A percentile compares a stretch with the other conserved stretches of the same genome.
Conservation (phyloP, 805 yeast species). For the Teunomyces funiuensis region DNA sequence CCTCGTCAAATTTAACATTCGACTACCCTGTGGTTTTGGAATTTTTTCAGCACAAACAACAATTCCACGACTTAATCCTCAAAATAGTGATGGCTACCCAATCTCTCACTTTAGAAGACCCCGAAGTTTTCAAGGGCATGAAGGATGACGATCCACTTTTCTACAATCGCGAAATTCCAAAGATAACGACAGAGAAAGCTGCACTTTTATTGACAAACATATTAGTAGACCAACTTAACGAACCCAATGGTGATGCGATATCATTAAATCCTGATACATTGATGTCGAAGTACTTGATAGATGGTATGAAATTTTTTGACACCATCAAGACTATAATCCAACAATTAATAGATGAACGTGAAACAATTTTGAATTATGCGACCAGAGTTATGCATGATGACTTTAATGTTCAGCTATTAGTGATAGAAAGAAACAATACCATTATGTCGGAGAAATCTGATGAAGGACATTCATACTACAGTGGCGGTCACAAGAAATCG, state of each 20-base stretch:
- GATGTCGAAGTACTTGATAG: constrained; percentile 37
- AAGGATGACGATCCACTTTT: constrained; percentile 52
- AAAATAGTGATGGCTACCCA: constrained; percentile 68
- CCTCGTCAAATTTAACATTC: constrained; percentile 29
- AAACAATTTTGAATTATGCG: constrained; percentile 66
- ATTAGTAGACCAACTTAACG: constrained; percentile 48
- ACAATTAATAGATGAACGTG: constrained; percentile 69
- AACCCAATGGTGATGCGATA: constrained; percentile 30
- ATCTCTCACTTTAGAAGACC: constrained; percentile 66
- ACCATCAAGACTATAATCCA: constrained; percentile 44
- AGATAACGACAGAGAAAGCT: constrained; percentile 47
- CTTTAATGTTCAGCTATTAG: constrained; percentile 57
- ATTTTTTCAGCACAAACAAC: constrained; percentile 72
- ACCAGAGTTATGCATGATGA: constrained; percentile 78
- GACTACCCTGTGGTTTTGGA: constrained; percentile 62
- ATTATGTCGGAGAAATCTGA: constrained; percentile 37
- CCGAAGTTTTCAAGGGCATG: constrained; percentile 68
- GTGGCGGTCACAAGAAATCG: constrained; percentile 33
- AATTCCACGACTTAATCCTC: constrained; percentile 59
- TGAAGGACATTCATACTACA: constrained; percentile 31
- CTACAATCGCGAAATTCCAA: constrained; percentile 38
- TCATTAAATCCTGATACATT: constrained; percentile 40
- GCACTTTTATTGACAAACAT: constrained; percentile 48
- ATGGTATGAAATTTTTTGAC: constrained; percentile 34
- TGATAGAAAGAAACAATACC: constrained; percentile 47